Conservation (phyloP, 805 yeast species). For the Cyberlindnera saturnus region DNA sequence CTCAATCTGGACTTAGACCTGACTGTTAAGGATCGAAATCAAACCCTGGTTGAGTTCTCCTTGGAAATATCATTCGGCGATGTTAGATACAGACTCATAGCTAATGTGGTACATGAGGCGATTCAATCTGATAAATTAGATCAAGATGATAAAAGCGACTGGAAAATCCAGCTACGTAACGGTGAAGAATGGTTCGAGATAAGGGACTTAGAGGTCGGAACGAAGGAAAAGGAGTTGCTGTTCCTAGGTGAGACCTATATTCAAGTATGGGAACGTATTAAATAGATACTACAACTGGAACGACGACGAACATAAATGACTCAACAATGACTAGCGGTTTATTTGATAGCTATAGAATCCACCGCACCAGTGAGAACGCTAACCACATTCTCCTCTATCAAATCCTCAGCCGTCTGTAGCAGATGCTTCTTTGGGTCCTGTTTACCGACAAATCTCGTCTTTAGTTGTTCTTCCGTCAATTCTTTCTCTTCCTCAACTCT, state of each 20-base stretch:
- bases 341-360: slow-evolving; percentile 83
- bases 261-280: slow-evolving; percentile 55
- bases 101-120: slow-evolving; percentile 39
- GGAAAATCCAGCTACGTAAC: slow-evolving; percentile 45
- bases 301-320: not conserved
- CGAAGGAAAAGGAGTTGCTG: slow-evolving; percentile 49
- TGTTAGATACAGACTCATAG: slow-evolving; percentile 36
- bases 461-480: slow-evolving; percentile 78
- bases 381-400: slow-evolving; percentile 86
- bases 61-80: slow-evolving; percentile 27
- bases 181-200: slow-evolving; percentile 52
- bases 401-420: slow-evolving; percentile 76
- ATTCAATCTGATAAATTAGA: slow-evolving; percentile 16
- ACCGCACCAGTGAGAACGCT: slow-evolving; percentile 85
- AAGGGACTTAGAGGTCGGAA: slow-evolving; percentile 41
- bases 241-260: slow-evolving; percentile 57
- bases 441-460: slow-evolving; percentile 95
- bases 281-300: not conserved
- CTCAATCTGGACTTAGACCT: slow-evolving; percentile 26
- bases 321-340: slow-evolving; percentile 9
- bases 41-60: slow-evolving; percentile 60
- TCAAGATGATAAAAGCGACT: slow-evolving; percentile 29
- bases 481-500: slow-evolving; percentile 92
- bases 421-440: slow-evolving; percentile 98
- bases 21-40: slow-evolving; percentile 40